Base-by-base conservation (phyloP, 306 rosid genomes). In the Abrus precatorius region DNA sequence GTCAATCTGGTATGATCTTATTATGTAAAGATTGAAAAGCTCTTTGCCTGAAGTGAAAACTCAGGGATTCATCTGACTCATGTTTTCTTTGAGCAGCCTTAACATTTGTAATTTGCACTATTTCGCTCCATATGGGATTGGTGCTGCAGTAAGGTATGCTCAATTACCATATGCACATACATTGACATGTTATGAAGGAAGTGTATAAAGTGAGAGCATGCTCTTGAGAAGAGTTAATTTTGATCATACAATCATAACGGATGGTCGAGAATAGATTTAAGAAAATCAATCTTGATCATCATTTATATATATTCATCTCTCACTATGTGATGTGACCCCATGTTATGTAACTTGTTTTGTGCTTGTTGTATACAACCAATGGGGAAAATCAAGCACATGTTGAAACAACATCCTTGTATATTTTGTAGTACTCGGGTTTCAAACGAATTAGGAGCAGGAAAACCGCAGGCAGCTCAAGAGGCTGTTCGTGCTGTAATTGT, bases 141-240 rank as follows among this genome's bases (percentile, higher is more conserved):
- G 85, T 38, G 86, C 88, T 28, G 87, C 88, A 20, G 81, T 75
- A 78, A 88, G 91, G 89, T 86, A 20, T 43, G 64, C 27, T 44
- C 57, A 27, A 72, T 32, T 1, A 2, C n/a, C 43, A 53, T 53
- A 72, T 52, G 6, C 34, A 52, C 12, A 44, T 4, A 36, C 2
- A 36, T 36, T 36, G 41, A 36, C 41, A 36, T 36, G 41, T 41
- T 41, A 41, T 3, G 6, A 3, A 44, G 7, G 8, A 6, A 1
- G 48, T 44, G 48, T 44, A 44, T 43, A 6, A 43, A 5, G 47
- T 43, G 47, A 3, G 6, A 43, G 47, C 7, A 43, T 6, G 9
- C 8, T 44, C 1, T 44, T 9, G 8, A 44, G 48, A 44, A 7
- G 48, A 44, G 6, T 41, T 41, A 3, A 41, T 41, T 41, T 41